Conservation (phyloP, 495 filamentous ascomycete species). For the Xylaria castorea region DNA sequence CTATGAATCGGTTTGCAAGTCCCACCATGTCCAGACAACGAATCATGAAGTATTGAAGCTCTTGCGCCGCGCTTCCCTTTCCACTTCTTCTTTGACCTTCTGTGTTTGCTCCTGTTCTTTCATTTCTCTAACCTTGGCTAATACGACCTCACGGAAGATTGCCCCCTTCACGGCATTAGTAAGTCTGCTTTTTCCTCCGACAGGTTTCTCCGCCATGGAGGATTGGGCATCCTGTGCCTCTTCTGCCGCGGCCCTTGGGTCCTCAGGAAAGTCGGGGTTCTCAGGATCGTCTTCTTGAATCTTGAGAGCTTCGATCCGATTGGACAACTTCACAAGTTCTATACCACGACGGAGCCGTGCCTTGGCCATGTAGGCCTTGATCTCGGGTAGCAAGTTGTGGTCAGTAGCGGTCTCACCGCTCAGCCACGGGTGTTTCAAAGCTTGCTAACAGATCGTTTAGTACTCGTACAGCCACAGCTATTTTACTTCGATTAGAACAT, state of each 20-base stretch:
- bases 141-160: conserved; percentile 96
- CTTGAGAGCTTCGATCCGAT: conserved; percentile 95
- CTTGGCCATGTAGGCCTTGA: conserved; percentile 91
- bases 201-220: conserved; percentile 31
- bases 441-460: conserved; percentile 58
- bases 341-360: conserved; percentile 91
- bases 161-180: conserved; percentile 82
- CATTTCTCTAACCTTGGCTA: conserved; percentile 93
- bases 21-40: background rate
- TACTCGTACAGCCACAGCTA: background rate
- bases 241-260: conserved; percentile 64
- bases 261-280: conserved; percentile 64
- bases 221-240: conserved; percentile 38
- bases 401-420: conserved; percentile 88
- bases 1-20: conserved; percentile 13
- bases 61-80: conserved; percentile 53
- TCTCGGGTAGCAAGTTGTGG: conserved; percentile 96
- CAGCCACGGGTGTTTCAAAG: conserved; percentile 87
- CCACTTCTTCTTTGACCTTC: conserved; percentile 65
- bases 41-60: conserved; percentile 44
- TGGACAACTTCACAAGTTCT: conserved; percentile 94
- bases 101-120: conserved; percentile 83
- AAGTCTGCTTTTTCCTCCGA: conserved; percentile 68
- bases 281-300: conserved; percentile 92
- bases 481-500: conserved; percentile 36